A percentile compares a stretch with the other conserved stretches of the same genome.
These are phyloP conservation scores for Dactylellina drechsleri DNA, from an alignment of 2,329 filamentous ascomycete genomes.

Conservation along the genomic window DNA sequence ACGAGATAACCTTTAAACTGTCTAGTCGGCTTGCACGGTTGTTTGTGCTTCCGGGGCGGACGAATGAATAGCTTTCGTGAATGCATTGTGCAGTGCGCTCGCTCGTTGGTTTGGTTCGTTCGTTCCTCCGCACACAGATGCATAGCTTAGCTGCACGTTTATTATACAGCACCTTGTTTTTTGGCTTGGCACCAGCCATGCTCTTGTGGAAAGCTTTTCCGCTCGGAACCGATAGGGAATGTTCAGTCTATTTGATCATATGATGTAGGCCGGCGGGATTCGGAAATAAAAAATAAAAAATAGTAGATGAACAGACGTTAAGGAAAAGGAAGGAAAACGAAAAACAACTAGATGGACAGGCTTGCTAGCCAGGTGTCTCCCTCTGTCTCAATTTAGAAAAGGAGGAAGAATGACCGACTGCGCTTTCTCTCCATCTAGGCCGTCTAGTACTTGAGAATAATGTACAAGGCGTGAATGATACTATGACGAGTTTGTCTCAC, in stretches of 20 bases:
- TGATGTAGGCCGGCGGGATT: slow-evolving; percentile 42
- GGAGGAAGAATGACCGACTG: neutral
- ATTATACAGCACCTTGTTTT: slow-evolving; percentile 3
- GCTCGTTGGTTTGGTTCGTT: neutral
- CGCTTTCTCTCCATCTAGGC: slow-evolving; percentile 1
- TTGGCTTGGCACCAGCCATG: slow-evolving; percentile 50
- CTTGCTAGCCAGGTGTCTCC: slow-evolving; percentile 8
- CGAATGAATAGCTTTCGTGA: too few species aligned
- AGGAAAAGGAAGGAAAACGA: slow-evolving; percentile 11
- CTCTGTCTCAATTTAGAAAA: neutral
- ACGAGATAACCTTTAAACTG: neutral
- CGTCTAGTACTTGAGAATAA: slow-evolving; percentile 59
- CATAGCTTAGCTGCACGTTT: slow-evolving; percentile 11
- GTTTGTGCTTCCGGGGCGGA: slow-evolving; percentile 25
- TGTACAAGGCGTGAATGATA: slow-evolving; percentile 89
- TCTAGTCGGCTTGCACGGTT: slow-evolving; percentile 27
- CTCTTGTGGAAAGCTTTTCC: slow-evolving; percentile 34
- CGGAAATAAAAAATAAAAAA: slow-evolving; percentile 31
- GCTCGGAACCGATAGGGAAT: slow-evolving; percentile 51
- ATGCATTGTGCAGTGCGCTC: too few species aligned
- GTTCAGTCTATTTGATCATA: slow-evolving; percentile 34
- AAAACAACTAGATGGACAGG: slow-evolving; percentile 9
- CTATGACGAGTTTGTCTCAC: slow-evolving; percentile 63
- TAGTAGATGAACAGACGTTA: neutral
- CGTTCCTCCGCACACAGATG: slow-evolving; percentile 18